Evolutionary conservation across 805 yeast species (phyloP), one percentile per base, ranked within the genome.

Genomic region (Candida germanica): DNA sequence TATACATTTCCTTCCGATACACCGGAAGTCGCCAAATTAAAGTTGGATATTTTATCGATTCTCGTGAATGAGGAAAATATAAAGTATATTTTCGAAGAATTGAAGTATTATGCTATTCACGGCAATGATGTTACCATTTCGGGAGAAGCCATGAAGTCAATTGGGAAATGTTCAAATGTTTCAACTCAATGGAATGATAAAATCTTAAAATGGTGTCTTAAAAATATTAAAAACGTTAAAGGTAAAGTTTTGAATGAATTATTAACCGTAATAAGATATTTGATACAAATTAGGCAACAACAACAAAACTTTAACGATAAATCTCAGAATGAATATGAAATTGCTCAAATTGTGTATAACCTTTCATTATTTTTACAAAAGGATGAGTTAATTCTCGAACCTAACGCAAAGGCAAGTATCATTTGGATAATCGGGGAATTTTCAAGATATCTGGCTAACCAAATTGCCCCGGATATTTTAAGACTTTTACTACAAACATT

Each of bases 361-460:
- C 61, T 87, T 12, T 55, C 67, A 7, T 38, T 44, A 14, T 49
- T 57, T 2, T 50, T 68, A 26, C 44, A 43, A 9, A 58, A 58
- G 21, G 50, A 49, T 6, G 27, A 11, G 6, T n/a, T 47, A 12
- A 26, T 38, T 13, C 36, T 60, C n/a, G 62, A 56, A 12, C 46
- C 54, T 14, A 64, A 58, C 12, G 94, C 98, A 0, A 77, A 80
- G 46, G 87, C 95, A 1, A 83, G 91, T 31, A 80, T 89, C 8
- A 71, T 91, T 5, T 93, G 98, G 98, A 69, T 91, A 7, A 73
- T 91, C 35, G 96, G 98, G 4, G 97, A 93, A 51, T 82, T 80
- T 53, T 69, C 81, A 0, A 53, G 46, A 20, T 48, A 50, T 8
- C 54, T 57, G 14, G 39, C 54, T 17, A 64, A 62, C 26, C 44